Base-by-base conservation (phyloP, 495 filamentous ascomycete species). In the Aspergillus ellipticus region DNA sequence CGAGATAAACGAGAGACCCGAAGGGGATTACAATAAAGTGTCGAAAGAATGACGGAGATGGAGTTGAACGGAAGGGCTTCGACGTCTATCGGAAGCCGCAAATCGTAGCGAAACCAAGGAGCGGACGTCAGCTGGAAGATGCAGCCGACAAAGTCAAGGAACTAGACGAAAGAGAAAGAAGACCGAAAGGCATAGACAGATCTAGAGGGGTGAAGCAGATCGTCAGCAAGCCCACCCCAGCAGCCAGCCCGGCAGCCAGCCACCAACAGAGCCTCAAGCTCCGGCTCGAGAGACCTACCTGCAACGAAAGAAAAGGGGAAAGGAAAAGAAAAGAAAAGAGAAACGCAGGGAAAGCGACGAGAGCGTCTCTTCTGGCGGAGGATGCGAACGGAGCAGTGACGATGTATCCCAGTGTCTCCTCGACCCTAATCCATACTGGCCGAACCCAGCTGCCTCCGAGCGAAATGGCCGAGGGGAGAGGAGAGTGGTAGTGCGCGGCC, bases 91-190 rank as follows among this genome's bases (percentile, higher is more conserved):
- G 22, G 42, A 19, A 45, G 42, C 43, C 21, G 10, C 43, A 15
- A 26, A 24, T n/a, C 24, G 33, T 54, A 42, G 33, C 22, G 55
- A 53, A 56, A 59, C 49, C 56, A 70, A 70, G 54, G 67, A 70
- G 63, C 43, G 67, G 65, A 70, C 65, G 64, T 68, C 61, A 62
- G 57, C 61, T 57, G 63, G 42, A 35, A 45, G 17, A 48, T 21
- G 45, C 59, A 65, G 61, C 57, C 55, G 65, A 68, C 63, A 61
- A 62, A 45, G 35, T 16, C 24, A 28, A 13, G 6, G 1, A 59
- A 59, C 39, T 56, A 60, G 31, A 42, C 21, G 42, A 43, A 57
- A 19, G 29, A 45, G 48, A 54, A 51, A 37, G 19, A 33, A 51
- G 41, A 51, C 53, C 58, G 53, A 56, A 26, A 56, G 50, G 54